Evolutionary conservation across 495 filamentous ascomycete species (phyloP), one percentile per base, ranked within the genome.

Genomic region (Penicillium salamii): DNA sequence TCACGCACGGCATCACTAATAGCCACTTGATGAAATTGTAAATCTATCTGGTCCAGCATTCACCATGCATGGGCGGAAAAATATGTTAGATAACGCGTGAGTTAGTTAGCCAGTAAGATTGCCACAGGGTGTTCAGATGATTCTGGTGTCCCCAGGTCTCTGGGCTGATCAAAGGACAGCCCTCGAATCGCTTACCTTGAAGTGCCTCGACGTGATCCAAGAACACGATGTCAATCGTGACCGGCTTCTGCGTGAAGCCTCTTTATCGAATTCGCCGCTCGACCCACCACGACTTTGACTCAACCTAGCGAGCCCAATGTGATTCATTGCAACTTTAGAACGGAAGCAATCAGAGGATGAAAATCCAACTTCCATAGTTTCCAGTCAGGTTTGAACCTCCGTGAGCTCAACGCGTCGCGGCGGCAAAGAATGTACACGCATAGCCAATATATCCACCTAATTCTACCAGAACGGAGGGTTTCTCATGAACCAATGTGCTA

Each of bases 361-460:
- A 75, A 70, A 54, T 90, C 87, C 1, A 89, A 58, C 57, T 79
- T 84, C 62, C 70, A 84, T 53, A 85, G 83, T 40, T 11, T 65
- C 57, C 11, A 44, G 11, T 24, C 49, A 2, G 43, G 26, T 28
- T 28, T 24, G 63, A 46, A 68, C 66, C 3, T 13, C 79, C 80
- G 21, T 78, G 77, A 8, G 72, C 69, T 32, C 74, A 62, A 19
- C 74, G 70, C n/a, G 87, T 58, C 12, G 81, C 80, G 18, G 75
- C 67, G 12, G 75, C 83, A 50, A 89, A 89, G 1, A 85, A 69
- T 33, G 89, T 76, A 21, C 80, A 78, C 0, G 83, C 88, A 66
- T 88, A 89, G 29, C 85, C 85, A 26, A 86, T 67, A 59, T 89
- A 88, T n/a, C 80, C 82, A 29, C 85, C 85, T 4, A 88, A 66